Evolutionary conservation across 2,329 filamentous ascomycete species (phyloP).

Genomic region (Colletotrichum chrysophilum): DNA sequence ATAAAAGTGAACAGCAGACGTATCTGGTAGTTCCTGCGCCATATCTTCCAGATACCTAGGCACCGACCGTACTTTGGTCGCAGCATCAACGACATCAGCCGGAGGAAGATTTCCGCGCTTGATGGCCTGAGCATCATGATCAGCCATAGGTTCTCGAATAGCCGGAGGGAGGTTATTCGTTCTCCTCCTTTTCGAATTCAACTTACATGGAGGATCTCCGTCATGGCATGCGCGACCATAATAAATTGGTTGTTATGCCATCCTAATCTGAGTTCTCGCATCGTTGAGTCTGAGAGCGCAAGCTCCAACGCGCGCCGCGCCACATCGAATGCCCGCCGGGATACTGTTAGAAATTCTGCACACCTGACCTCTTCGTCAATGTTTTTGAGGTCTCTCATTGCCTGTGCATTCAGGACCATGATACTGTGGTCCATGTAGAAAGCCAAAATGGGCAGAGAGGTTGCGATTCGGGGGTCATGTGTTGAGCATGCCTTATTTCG

Average conservation of each 20-base stretch:
- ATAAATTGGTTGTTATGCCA: conserved; percentile 31
- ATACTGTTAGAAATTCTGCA: background rate
- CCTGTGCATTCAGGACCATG: conserved; percentile 29
- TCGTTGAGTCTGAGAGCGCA: background rate
- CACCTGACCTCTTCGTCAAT: conserved; percentile 12
- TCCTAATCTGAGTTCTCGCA: conserved; percentile 25
- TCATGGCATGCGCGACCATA: conserved; percentile 28
- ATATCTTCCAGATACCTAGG: background rate
- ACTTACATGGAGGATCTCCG: conserved; percentile 25
- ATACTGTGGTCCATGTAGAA: conserved; percentile 31
- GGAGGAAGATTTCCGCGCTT: background rate
- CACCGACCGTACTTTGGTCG: background rate
- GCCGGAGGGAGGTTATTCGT: background rate
- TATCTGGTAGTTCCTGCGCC: background rate
- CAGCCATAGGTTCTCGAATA: background rate
- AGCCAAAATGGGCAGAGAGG: conserved; percentile 21
- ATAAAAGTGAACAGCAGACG: background rate
- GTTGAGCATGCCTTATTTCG: background rate
- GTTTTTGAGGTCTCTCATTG: conserved; percentile 25
- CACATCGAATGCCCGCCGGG: background rate
- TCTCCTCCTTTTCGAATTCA: background rate
- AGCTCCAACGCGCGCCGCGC: background rate
- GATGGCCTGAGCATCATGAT: background rate
- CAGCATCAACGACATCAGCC: background rate
- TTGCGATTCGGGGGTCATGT: background rate